These are phyloP conservation scores for Dactylella cylindrospora DNA, from an alignment of 2,329 filamentous ascomycete genomes.

Conservation along the genomic window DNA sequence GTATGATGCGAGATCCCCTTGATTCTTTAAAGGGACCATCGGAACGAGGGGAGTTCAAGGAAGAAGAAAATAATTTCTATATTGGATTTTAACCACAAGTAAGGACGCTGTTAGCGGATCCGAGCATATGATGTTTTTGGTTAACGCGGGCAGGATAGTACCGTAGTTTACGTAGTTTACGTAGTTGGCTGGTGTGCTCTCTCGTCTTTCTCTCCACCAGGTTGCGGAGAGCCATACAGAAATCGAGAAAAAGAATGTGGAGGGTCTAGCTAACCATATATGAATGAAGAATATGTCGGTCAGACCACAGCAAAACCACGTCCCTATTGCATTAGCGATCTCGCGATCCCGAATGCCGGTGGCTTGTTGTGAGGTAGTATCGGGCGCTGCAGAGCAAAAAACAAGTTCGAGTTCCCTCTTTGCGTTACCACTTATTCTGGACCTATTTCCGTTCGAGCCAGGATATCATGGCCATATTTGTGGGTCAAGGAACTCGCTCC, in stretches of 20 bases:
- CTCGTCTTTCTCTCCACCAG: too few species aligned
- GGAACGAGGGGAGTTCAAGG: constrained; percentile 4
- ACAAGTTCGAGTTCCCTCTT: constrained; percentile 17
- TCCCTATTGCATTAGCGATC: constrained; percentile 8
- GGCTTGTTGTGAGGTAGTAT: constrained; percentile 43
- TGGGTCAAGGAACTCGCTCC: constrained; percentile 19
- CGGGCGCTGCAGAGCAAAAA: constrained; percentile 24
- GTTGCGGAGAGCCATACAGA: constrained; percentile 18
- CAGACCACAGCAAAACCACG: constrained; percentile 17
- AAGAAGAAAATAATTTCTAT: too few species aligned
- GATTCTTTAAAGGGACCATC: constrained; percentile 40
- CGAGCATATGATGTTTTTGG: constrained; percentile 27
- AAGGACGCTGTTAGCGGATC: constrained; percentile 23
- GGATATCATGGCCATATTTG: constrained; percentile 30
- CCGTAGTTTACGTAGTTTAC: too few species aligned
- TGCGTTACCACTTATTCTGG: constrained; percentile 41
- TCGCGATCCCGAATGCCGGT: constrained; percentile 21
- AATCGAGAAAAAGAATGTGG: constrained; percentile 2
- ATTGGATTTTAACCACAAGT: constrained; percentile 13
- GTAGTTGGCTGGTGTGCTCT: too few species aligned
- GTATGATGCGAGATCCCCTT: constrained; percentile 34
- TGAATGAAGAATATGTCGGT: constrained; percentile 9
- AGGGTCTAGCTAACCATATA: constrained; percentile 12
- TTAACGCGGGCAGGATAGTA: constrained; percentile 41
- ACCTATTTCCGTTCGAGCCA: constrained; percentile 34